Evolutionary conservation across 1,284 basidiomycete genomes (phyloP), one percentile per base, ranked within the genome.

Genomic region (Phlebopus sp.): DNA sequence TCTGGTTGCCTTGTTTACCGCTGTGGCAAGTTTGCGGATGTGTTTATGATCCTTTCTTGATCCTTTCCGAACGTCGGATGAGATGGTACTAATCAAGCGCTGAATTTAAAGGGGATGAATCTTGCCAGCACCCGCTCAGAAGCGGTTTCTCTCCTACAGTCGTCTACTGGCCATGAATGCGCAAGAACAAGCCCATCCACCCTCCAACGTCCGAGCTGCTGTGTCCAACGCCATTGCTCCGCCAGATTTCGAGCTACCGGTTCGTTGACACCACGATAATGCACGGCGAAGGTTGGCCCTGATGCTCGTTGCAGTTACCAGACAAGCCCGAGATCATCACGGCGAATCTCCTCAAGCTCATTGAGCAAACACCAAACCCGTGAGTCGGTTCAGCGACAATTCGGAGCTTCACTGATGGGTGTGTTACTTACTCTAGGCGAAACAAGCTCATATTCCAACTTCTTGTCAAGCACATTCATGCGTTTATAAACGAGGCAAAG

Each of bases 401-500:
- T 4, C 15, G 2, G 11, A 10, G 32, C 5, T 21, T 34, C 11
- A 30, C 36, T 30, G 36, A 50, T 14, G n/a, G n/a, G n/a, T n/a
- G n/a, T 21, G 2, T 15, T 37, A 35, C 8, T 8, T 23, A 7
- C 25, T 45, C 25, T 43, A 75, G 73, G 37, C 74, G 79, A 18
- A 63, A 59, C 53, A 74, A 68, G 55, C 75, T 77, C 59, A 62
- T 82, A 47, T 72, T 79, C 53, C 65, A 72, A 49, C 68, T 64
- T 17, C 72, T 82, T 42, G 60, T 85, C 37, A 69, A 71, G 40
- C 86, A 91, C 59, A 55, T 91, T 2, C 89, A 91, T 60, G 75
- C 78, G 30, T 90, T 89, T 57, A 71, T 86, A 15, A 76, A 75
- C 42, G 90, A 92, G 64, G 86, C 84, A 1, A 72, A 70, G 78